Conservation (phyloP, 1,139 yeast species). For the Citeromyces hawaiiensis region DNA sequence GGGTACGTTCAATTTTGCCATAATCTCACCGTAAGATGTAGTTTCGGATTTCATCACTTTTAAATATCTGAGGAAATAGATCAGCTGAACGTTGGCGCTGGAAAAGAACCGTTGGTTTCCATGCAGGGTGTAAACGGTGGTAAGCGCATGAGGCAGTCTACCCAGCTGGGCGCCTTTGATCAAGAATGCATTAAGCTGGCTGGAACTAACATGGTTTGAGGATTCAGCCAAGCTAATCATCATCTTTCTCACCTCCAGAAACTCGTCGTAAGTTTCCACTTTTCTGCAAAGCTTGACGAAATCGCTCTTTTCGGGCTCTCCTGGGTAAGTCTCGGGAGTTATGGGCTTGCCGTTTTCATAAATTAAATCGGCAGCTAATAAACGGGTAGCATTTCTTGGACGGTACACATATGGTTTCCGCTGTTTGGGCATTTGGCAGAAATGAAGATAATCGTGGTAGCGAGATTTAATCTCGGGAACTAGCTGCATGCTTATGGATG, state of each 20-base stretch:
- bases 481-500: neutral
- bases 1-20: neutral
- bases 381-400: slow-evolving; percentile 29
- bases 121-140: slow-evolving; percentile 8
- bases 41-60: slow-evolving; percentile 6
- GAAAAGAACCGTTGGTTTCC: slow-evolving; percentile 7
- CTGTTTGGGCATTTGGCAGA: slow-evolving; percentile 16
- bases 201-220: slow-evolving; percentile 8
- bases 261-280: slow-evolving; percentile 18
- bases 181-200: slow-evolving; percentile 10
- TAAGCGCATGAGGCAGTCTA: slow-evolving; percentile 8
- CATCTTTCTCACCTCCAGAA: slow-evolving; percentile 15
- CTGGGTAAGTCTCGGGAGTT: slow-evolving; percentile 21
- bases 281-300: slow-evolving; percentile 19
- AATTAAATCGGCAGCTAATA: slow-evolving; percentile 42
- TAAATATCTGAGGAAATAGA: slow-evolving; percentile 11
- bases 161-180: slow-evolving; percentile 13
- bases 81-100: slow-evolving; percentile 11
- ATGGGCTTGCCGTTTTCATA: slow-evolving; percentile 25
- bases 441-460: slow-evolving; percentile 14
- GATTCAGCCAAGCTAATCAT: slow-evolving; percentile 14
- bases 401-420: slow-evolving; percentile 29
- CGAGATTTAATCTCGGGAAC: neutral
- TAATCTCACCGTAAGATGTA: neutral
- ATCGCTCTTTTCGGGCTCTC: slow-evolving; percentile 19